Conservation (phyloP, 169 alveolate species). For the Miamiensis avidus region DNA sequence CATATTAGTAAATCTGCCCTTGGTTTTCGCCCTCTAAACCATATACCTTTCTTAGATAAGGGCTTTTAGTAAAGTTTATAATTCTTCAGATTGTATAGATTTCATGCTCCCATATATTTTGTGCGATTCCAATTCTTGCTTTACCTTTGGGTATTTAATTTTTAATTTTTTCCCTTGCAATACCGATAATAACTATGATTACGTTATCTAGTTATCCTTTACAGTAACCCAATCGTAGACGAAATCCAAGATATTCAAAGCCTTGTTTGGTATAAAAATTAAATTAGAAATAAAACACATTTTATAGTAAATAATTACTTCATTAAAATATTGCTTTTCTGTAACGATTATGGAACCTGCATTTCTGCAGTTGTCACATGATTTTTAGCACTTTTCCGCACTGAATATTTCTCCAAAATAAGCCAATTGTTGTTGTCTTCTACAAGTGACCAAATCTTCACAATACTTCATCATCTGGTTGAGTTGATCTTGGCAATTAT, state of each 20-base stretch:
- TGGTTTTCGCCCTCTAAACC: neutral
- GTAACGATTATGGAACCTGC: too few species aligned
- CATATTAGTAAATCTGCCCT: neutral
- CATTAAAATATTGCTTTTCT: too few species aligned
- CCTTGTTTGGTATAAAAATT: neutral
- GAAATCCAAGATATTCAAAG: neutral
- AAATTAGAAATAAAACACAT: too few species aligned
- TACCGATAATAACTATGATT: neutral
- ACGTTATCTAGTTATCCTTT: neutral
- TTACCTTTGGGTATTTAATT: neutral
- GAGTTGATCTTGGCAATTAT: constrained; percentile 63
- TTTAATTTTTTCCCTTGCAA: constrained; percentile 14
- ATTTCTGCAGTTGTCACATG: constrained; percentile 80
- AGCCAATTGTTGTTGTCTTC: constrained; percentile 72
- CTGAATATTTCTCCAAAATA: constrained; percentile 82
- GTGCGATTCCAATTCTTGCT: neutral
- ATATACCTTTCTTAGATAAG: neutral
- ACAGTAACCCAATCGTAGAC: neutral
- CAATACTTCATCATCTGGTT: constrained; percentile 62
- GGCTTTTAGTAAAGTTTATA: neutral
- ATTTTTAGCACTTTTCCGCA: constrained; percentile 64
- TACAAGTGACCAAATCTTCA: constrained; percentile 72
- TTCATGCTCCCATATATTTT: constrained; percentile 7
- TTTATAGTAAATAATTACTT: too few species aligned
- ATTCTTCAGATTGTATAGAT: neutral